Base-by-base conservation (phyloP, 2,329 filamentous ascomycete genomes). In the Fonsecaea nubica region DNA sequence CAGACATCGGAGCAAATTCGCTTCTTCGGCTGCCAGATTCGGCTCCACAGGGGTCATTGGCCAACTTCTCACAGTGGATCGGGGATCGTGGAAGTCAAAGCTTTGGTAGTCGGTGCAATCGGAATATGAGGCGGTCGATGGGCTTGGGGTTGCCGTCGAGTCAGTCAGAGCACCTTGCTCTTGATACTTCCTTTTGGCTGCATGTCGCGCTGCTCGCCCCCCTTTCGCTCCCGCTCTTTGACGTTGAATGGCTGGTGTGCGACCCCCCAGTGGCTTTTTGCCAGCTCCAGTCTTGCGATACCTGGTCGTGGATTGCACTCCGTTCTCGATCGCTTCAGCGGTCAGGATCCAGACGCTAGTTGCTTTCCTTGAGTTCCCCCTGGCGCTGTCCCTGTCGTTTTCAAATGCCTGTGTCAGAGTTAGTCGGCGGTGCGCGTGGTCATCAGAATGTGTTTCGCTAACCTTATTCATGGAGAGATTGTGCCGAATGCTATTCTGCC, bases 401-500 rank as follows among this genome's bases (percentile, higher is more conserved):
- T 74, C 66, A 58, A 79, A 79, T n/a, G 76, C 77, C 77, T 80
- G 67, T 25, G 38, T 38, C 33, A 54, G 58, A 52, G 52, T 68
- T 35, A 62, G 58, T 25, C 13, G 18, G 45, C 65, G 57, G 55
- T 21, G 18, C 10, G 33, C n/a, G 32, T 18, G 36, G 12, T 33
- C 35, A 33, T 21, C 32, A 52, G 32, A 36, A 55, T 25, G 13
- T 18, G 66, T 10, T 9, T 38, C 35, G 83, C 88, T 80, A 87
- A 97, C 94, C 67, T 86, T 85, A 74, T 98, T 98, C 93, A 98
- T 97, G 56, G 92, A 97, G 7, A 98, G 82, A 73, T 98, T 98
- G 77, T 98, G 94, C 1, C 94, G 87, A 71, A 98, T 96, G 76
- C 92, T 96, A 78, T 97, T 98, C 79, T 94, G 91, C 94, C 94